Percentiles rank a stretch among this genome's conserved stretches.
Conservation (phyloP, 2,329 filamentous ascomycete genomes). For the Fusarium dimerum region DNA sequence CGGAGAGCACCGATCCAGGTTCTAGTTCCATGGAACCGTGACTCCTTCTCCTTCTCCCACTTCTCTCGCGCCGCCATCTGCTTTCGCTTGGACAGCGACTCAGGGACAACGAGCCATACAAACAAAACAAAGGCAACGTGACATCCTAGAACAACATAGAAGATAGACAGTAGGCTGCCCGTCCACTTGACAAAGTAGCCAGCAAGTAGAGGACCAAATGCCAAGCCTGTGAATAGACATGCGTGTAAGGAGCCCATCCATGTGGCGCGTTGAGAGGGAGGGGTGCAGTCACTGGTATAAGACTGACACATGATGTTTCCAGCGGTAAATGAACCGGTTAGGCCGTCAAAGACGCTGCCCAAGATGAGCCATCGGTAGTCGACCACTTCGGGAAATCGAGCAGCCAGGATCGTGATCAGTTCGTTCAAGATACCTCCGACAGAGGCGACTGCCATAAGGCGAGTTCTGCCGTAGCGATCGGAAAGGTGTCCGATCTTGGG, state of each 20-base stretch:
- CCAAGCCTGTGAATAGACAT: slow-evolving; percentile 85
- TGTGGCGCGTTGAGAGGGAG: slow-evolving; percentile 76
- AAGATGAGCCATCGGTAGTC: slow-evolving; percentile 79
- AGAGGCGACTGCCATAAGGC: slow-evolving; percentile 71
- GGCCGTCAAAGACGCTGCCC: slow-evolving; percentile 76
- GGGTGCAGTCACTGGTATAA: slow-evolving; percentile 86
- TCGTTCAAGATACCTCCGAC: slow-evolving; percentile 75
- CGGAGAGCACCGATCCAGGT: slow-evolving; percentile 38
- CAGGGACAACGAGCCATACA: slow-evolving; percentile 72
- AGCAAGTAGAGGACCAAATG: slow-evolving; percentile 79
- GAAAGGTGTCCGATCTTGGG: slow-evolving; percentile 84
- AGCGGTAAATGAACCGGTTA: slow-evolving; percentile 86
- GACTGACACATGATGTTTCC: slow-evolving; percentile 76
- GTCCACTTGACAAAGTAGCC: slow-evolving; percentile 78
- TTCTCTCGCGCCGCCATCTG: slow-evolving; percentile 72
- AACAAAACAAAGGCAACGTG: slow-evolving; percentile 75
- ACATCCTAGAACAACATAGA: slow-evolving; percentile 76
- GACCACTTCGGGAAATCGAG: slow-evolving; percentile 69
- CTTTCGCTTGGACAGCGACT: slow-evolving; percentile 76
- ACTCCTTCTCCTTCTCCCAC: slow-evolving; percentile 49
- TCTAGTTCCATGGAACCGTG: slow-evolving; percentile 30
- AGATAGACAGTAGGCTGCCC: slow-evolving; percentile 75
- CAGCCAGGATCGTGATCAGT: slow-evolving; percentile 75
- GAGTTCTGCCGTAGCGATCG: slow-evolving; percentile 80
- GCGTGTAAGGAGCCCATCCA: slow-evolving; percentile 90